These are phyloP conservation scores for Gentiana straminea DNA, from an alignment of 257 asterid species.

Conservation along the genomic window DNA sequence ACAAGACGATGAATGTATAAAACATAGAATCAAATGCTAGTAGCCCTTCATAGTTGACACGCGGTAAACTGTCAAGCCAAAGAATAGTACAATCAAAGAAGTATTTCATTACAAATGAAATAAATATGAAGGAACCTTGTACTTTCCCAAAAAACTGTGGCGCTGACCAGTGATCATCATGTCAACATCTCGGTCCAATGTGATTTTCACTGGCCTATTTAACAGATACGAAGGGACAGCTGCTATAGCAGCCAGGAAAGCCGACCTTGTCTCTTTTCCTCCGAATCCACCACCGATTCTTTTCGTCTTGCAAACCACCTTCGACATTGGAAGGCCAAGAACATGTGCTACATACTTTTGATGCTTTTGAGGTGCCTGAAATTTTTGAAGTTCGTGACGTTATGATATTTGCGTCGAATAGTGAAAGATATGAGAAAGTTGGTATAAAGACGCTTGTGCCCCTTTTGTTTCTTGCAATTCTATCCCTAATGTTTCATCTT, in stretches of 20 bases:
- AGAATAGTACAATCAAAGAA: neutral
- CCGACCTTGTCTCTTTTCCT: constrained; percentile 95
- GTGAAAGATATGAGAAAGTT: neutral
- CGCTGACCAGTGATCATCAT: constrained; percentile 94
- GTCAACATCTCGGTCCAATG: constrained; percentile 79
- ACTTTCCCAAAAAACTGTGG: constrained; percentile 90
- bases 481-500: too few relatives aligned
- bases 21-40: too few relatives aligned
- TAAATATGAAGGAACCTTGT: constrained; percentile 43
- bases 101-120: constrained; percentile 1
- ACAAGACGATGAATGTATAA: too few relatives aligned
- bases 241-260: constrained; percentile 65
- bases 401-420: too few relatives aligned
- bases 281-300: constrained; percentile 99
- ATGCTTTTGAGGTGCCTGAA: constrained; percentile 85
- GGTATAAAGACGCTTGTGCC: neutral
- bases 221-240: constrained; percentile 84
- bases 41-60: too few relatives aligned
- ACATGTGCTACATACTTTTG: constrained; percentile 79
- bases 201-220: constrained; percentile 80
- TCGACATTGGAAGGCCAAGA: constrained; percentile 95
- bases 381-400: neutral
- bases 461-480: neutral
- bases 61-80: neutral
- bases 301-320: constrained; percentile 95